Conservation (phyloP, 345 rosid species). For the Eutrema heterophyllum region DNA sequence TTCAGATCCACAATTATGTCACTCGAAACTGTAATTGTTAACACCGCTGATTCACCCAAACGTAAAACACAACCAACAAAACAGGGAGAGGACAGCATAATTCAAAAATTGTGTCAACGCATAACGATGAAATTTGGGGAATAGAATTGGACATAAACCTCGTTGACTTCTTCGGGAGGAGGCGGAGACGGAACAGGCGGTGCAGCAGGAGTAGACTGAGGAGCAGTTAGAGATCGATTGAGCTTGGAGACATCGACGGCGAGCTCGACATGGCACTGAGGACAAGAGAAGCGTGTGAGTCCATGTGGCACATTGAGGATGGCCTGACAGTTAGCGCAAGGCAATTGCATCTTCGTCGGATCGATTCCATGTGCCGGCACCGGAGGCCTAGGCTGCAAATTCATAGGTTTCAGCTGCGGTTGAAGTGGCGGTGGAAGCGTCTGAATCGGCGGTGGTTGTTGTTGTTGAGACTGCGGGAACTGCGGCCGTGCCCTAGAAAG, state of each 20-base stretch:
- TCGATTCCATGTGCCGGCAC: conserved; percentile 94
- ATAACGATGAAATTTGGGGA: not conserved
- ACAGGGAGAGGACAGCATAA: not conserved
- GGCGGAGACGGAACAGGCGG: conserved; percentile 37
- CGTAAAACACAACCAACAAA: not conserved
- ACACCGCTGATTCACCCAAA: not conserved
- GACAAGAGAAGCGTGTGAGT: conserved; percentile 74
- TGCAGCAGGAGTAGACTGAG: conserved; percentile 26
- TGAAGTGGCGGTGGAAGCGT: conserved; percentile 31
- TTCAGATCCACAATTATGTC: not conserved
- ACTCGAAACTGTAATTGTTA: not conserved
- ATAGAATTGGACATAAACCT: conserved; percentile 35
- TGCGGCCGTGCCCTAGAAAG: conserved; percentile 41
- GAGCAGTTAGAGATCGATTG: conserved; percentile 49
- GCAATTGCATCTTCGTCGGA: conserved; percentile 95
- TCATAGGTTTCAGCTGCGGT: conserved; percentile 25
- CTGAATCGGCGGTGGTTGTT: conserved; percentile 42
- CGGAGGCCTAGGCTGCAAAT: conserved; percentile 28
- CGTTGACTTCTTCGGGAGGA: conserved; percentile 81
- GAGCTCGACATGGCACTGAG: conserved; percentile 85
- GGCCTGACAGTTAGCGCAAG: conserved; percentile 93
- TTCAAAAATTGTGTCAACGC: not conserved
- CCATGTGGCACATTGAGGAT: conserved; percentile 94
- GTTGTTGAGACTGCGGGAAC: conserved; percentile 32
- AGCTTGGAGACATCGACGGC: conserved; percentile 71